phyloP scores from a whole-genome alignment of 2,329 filamentous ascomycete species.

The Sporothrix schenckii region DNA sequence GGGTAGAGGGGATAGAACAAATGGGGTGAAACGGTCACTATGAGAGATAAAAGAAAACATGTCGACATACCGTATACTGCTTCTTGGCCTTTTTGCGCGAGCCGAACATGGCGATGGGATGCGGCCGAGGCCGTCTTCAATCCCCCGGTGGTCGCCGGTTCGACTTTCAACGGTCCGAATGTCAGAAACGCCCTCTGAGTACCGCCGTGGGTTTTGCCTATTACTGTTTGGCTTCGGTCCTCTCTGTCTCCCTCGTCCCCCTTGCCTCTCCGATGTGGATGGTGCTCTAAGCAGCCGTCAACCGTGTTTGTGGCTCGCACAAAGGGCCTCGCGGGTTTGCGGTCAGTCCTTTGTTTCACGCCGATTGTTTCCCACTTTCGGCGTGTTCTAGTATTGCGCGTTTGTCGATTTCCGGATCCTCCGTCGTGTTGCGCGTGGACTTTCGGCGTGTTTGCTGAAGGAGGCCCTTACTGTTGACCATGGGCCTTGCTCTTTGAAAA shows the following conservation, averaged over 20 bases:
- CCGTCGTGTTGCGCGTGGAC: slow-evolving; percentile 23
- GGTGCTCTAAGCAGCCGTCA: not conserved
- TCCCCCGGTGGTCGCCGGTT: not conserved
- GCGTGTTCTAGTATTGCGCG: not conserved
- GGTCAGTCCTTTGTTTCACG: not conserved
- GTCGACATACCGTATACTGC: slow-evolving; percentile 53
- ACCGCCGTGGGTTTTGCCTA: not conserved
- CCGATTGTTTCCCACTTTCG: slow-evolving; percentile 9
- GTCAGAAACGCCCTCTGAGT: slow-evolving; percentile 8
- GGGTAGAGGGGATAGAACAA: not conserved
- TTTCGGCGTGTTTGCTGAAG: not conserved
- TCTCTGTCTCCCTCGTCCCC: not conserved
- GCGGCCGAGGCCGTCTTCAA: slow-evolving; percentile 22
- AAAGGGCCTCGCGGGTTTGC: not conserved
- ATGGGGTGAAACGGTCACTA: not conserved
- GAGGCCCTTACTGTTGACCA: slow-evolving; percentile 22
- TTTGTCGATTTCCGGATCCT: slow-evolving; percentile 27
- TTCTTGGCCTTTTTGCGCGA: slow-evolving; percentile 55
- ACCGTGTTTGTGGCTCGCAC: not conserved
- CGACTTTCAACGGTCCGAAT: not conserved
- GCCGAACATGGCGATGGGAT: slow-evolving; percentile 48
- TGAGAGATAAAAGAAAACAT: slow-evolving; percentile 36
- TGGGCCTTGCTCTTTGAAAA: not conserved
- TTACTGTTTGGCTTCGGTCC: not conserved
- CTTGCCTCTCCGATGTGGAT: not conserved